Conservation (phyloP, 1,284 basidiomycete genomes). For the Cutaneotrichosporon arboriforme region DNA sequence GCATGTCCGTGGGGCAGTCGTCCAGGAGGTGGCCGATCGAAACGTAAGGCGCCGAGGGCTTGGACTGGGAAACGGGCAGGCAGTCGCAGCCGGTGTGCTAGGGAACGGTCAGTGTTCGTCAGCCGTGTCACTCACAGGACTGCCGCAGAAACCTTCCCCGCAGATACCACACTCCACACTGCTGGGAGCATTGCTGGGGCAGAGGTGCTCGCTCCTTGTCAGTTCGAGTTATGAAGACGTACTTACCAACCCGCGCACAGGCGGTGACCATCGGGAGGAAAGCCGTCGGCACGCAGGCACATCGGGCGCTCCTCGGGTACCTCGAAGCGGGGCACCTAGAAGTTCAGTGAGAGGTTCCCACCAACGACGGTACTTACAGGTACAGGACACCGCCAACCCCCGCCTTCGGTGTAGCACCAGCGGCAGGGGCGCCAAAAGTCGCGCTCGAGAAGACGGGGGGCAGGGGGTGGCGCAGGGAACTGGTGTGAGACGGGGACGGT, state of each 20-base stretch:
- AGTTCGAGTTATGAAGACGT: neutral
- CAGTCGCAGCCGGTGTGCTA: slow-evolving; percentile 15
- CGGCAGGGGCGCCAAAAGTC: slow-evolving; percentile 23
- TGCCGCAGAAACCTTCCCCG: slow-evolving; percentile 24
- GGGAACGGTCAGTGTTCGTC: neutral
- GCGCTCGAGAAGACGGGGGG: slow-evolving; percentile 10
- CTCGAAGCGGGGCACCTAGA: slow-evolving; percentile 22
- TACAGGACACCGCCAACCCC: slow-evolving; percentile 18
- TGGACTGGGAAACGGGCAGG: slow-evolving; percentile 9
- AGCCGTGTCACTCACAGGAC: neutral
- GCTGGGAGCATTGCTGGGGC: slow-evolving; percentile 12
- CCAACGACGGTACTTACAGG: slow-evolving; percentile 8
- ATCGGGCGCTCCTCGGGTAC: slow-evolving; percentile 16
- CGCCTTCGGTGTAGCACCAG: slow-evolving; percentile 22
- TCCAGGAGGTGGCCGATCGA: slow-evolving; percentile 13
- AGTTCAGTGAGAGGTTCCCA: neutral
- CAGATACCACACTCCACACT: slow-evolving; percentile 20
- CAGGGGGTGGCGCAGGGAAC: slow-evolving; percentile 22
- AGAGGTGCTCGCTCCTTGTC: slow-evolving; percentile 17
- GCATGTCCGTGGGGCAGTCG: slow-evolving; percentile 20
- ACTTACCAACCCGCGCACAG: slow-evolving; percentile 23
- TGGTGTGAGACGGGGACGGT: slow-evolving; percentile 5
- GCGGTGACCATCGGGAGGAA: slow-evolving; percentile 22
- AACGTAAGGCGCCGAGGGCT: slow-evolving; percentile 12
- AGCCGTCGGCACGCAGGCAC: slow-evolving; percentile 17